Percentiles rank a stretch among this genome's conserved stretches.
phyloP scores from a whole-genome alignment of 1,139 yeast species.

The Hyphopichia pseudoburtonii region DNA sequence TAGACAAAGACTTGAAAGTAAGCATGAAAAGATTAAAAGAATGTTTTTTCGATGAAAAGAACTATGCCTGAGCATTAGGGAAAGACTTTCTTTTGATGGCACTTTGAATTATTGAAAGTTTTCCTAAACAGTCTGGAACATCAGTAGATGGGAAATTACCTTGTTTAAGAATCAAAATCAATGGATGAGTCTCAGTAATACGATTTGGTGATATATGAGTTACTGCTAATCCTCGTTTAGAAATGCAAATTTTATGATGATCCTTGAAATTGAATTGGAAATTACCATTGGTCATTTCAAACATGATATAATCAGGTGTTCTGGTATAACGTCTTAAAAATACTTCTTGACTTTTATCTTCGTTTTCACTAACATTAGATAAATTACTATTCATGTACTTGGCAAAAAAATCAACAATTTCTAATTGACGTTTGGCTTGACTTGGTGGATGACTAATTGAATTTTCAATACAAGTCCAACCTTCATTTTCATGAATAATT shows the following conservation, averaged over 20 bases:
- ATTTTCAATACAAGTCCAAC: slow-evolving; percentile 74
- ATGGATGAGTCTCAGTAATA: slow-evolving; percentile 67
- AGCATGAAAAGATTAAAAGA: neutral
- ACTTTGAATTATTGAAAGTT: slow-evolving; percentile 36
- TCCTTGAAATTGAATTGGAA: slow-evolving; percentile 94
- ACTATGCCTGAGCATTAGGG: slow-evolving; percentile 2
- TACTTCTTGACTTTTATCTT: slow-evolving; percentile 60
- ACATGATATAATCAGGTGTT: slow-evolving; percentile 80
- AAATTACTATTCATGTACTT: slow-evolving; percentile 80
- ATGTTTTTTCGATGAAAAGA: neutral
- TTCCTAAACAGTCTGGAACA: slow-evolving; percentile 53
- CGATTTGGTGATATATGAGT: slow-evolving; percentile 83
- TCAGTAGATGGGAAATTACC: slow-evolving; percentile 59
- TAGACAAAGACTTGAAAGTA: neutral
- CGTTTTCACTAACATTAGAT: slow-evolving; percentile 68
- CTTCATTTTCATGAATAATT: slow-evolving; percentile 60
- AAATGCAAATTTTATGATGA: slow-evolving; percentile 83
- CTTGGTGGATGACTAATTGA: slow-evolving; percentile 56
- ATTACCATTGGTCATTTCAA: slow-evolving; percentile 89
- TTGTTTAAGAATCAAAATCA: slow-evolving; percentile 57
- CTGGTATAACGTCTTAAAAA: slow-evolving; percentile 82
- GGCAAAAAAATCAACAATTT: slow-evolving; percentile 80
- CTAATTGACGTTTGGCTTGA: slow-evolving; percentile 67
- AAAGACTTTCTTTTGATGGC: slow-evolving; percentile 37
- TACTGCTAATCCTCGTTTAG: slow-evolving; percentile 71